Base-by-base conservation (phyloP, 371 early-diverging fungal genomes). In the Mucor plumbeus region DNA sequence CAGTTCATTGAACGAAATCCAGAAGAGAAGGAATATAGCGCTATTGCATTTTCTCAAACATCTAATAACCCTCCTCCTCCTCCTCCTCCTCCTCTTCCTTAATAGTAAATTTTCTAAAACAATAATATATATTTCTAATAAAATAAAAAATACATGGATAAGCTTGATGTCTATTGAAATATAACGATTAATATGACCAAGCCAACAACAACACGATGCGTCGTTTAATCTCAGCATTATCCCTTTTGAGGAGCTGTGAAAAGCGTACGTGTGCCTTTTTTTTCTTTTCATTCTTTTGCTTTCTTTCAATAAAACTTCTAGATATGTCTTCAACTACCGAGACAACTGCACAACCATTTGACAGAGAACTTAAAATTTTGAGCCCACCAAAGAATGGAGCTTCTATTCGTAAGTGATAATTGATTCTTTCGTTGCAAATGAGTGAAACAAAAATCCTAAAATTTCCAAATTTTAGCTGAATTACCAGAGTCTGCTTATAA, bases 1-100 rank as follows among this genome's bases (percentile, higher is more conserved):
- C 65, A 88, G 63, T 92, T 90, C 62, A 93, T 96, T 66, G 81
- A 73, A 47, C 79, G 91, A 8, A 90, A 93, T 64, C 90, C 92
- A 8, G 88, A 88, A 58, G 80, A 87, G 44, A 68, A 83, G 4
- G 75, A 91, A 57, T 93, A 88, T 54, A 91, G 85, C 48, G 87
- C 91, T 14, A 88, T 92, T 63, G 91, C 90, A 15, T 78, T 88
- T 38, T 69, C 57, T 13, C 54, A 69, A 64, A 54, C 11, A 38
- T 11, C 38, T 38, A 38, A 38, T 38, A 38, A 9, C 38, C 4
- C 7, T 38, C 38, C 38, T 54, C 14, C n/a, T 6, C 13, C 31
- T 13, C 31, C n/a, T n/a, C n/a, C n/a, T n/a, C 4, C 7, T 38
- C 38, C 38, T 54, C 14, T 7, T 6, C 13, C 31, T 13, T 14